A percentile compares a stretch with the other conserved stretches of the same genome.
These are phyloP conservation scores for Porphyrellus cyaneotinctus DNA, from an alignment of 768 basidiomycete genomes.

Conservation along the genomic window DNA sequence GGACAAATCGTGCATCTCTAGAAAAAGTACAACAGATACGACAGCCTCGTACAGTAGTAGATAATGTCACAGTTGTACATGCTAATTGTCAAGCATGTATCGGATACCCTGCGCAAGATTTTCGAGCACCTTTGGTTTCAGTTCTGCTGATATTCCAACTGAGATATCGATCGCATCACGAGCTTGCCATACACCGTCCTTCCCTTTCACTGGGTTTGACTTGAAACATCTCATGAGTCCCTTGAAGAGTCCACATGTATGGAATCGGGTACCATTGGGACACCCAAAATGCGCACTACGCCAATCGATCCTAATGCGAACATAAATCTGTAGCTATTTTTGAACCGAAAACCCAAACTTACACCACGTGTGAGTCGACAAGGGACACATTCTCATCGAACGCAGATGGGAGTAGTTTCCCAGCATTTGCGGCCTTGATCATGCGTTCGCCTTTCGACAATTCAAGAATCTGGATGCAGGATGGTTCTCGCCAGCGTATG, in stretches of 20 bases:
- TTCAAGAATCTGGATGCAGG: slow-evolving; percentile 5
- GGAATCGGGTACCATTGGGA: no score
- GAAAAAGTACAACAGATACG: no score
- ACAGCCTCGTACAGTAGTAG: no score
- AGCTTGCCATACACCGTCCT: no score
- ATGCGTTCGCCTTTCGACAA: slow-evolving; percentile 13
- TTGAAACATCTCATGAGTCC: background rate
- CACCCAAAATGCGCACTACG: no score
- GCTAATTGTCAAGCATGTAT: no score
- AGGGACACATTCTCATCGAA: slow-evolving; percentile 1
- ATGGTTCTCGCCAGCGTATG: slow-evolving; percentile 3
- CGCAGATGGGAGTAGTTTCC: slow-evolving; percentile 4
- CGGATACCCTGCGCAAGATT: background rate
- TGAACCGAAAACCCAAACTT: background rate
- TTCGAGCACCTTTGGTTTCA: background rate
- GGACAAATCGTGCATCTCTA: no score
- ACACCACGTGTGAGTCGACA: slow-evolving; percentile 17
- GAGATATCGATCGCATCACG: background rate
- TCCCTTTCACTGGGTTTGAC: no score
- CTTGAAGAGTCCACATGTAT: background rate
- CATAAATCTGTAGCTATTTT: background rate
- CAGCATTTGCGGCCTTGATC: slow-evolving; percentile 12
- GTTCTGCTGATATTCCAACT: no score
- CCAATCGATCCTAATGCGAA: no score
- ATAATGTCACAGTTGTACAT: background rate